A percentile compares a stretch with the other conserved stretches of the same genome.
Evolutionary conservation across 2,329 filamentous ascomycete species (phyloP).

Genomic region (Fusarium floridanum): DNA sequence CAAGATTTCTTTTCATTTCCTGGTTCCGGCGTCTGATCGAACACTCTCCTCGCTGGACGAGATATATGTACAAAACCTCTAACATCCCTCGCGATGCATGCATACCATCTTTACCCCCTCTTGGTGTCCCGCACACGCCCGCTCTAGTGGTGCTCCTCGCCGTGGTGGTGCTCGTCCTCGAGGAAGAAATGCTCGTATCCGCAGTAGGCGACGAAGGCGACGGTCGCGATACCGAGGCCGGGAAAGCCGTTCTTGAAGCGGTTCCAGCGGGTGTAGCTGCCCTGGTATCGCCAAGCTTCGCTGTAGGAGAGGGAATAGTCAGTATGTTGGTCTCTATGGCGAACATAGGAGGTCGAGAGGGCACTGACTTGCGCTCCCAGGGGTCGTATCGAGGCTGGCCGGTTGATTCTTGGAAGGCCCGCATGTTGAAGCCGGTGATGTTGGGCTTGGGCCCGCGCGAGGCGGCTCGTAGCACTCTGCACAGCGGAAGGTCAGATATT

Average conservation of each 20-base stretch:
- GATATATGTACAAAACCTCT: constrained; percentile 45
- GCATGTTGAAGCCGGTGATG: constrained; percentile 93
- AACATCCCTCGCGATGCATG: constrained; percentile 12
- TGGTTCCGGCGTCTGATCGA: constrained; percentile 36
- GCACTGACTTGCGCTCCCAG: constrained; percentile 73
- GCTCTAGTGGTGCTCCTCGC: constrained; percentile 68
- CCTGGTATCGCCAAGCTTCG: constrained; percentile 94
- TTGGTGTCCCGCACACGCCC: constrained; percentile 24
- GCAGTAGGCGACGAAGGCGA: constrained; percentile 91
- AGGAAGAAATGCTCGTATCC: constrained; percentile 90
- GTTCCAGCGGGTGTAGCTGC: constrained; percentile 88
- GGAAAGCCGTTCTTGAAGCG: constrained; percentile 90
- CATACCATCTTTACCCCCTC: constrained; percentile 24
- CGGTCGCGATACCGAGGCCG: constrained; percentile 90
- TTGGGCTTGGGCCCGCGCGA: constrained; percentile 71
- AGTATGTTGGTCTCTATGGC: neutral
- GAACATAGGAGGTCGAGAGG: neutral
- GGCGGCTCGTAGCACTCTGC: constrained; percentile 64
- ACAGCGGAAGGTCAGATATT: constrained; percentile 31
- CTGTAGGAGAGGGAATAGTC: constrained; percentile 61
- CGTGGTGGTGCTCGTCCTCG: constrained; percentile 74
- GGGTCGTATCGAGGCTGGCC: constrained; percentile 74
- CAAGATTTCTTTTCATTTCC: constrained; percentile 38
- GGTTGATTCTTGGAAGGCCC: constrained; percentile 80
- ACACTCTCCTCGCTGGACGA: constrained; percentile 29